These are phyloP conservation scores for Draba incana DNA, from an alignment of 345 rosid genomes.

Conservation along the genomic window DNA sequence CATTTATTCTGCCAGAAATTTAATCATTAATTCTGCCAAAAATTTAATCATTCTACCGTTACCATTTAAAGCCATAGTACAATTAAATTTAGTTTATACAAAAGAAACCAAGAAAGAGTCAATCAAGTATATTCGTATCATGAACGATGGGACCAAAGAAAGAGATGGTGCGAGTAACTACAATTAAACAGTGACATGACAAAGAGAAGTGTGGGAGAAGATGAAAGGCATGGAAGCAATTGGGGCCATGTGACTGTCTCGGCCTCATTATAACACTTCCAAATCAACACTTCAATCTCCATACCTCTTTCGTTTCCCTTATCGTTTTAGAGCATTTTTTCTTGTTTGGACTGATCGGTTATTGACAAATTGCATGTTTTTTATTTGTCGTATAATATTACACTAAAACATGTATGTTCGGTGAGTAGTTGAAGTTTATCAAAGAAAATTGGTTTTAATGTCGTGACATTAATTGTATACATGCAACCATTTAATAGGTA, in stretches of 20 bases:
- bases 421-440: slow-evolving; percentile 25
- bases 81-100: background rate
- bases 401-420: slow-evolving; percentile 28
- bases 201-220: slow-evolving; percentile 39
- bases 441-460: slow-evolving; percentile 17
- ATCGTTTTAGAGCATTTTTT: slow-evolving; percentile 24
- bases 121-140: slow-evolving; percentile 30
- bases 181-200: slow-evolving; percentile 38
- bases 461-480: slow-evolving; percentile 20
- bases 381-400: slow-evolving; percentile 33
- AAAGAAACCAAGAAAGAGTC: slow-evolving; percentile 25
- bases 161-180: slow-evolving; percentile 35
- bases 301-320: slow-evolving; percentile 25
- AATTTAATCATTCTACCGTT: too few relatives aligned
- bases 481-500: background rate
- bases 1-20: too few relatives aligned
- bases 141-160: slow-evolving; percentile 38
- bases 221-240: slow-evolving; percentile 38
- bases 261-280: slow-evolving; percentile 43
- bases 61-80: too few relatives aligned
- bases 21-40: too few relatives aligned
- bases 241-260: slow-evolving; percentile 43
- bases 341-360: slow-evolving; percentile 16
- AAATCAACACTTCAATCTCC: slow-evolving; percentile 30
- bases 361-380: slow-evolving; percentile 34